Evolutionary conservation across 352 stramenopile species (phyloP), one percentile per base, ranked within the genome.

Genomic region (Pythium chondricola): DNA sequence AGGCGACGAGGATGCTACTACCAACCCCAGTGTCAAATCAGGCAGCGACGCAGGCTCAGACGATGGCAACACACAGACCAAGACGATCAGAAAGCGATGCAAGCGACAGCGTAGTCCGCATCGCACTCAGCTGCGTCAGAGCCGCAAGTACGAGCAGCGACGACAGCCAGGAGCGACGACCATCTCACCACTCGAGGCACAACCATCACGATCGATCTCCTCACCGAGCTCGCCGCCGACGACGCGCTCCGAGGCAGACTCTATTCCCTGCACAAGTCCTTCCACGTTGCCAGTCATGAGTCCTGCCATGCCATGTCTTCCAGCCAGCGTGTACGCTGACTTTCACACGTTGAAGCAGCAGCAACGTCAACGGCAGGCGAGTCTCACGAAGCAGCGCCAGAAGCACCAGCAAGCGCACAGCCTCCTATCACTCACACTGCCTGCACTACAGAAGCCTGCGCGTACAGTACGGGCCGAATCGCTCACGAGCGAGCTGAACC

Each of bases 351-450:
- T 50, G 5, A 41, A 42, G 29, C 17, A 25, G 6, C 53, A 62
- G 43, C n/a, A n/a, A n/a, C n/a, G n/a, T n/a, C n/a, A n/a, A n/a
- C n/a, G n/a, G n/a, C n/a, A n/a, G n/a, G n/a, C n/a, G n/a, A n/a
- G n/a, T n/a, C n/a, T n/a, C n/a, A n/a, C n/a, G n/a, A 32, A 13
- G 7, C 43, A 48, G 30, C 32, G 51, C 6, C 20, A 42, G 10
- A 27, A 25, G 5, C 39, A 49, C 20, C 41, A 42, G 1, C 40
- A 27, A 2, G 36, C 43, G 18, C 39, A 45, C 13, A 55, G 22
- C 31, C 22, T 74, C 16, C 52, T 64, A 7, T 67, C 62, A 2
- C 47, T 74, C 9, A 62, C 39, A 17, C 31, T 62, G 1, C 47
- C 53, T 0, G n/a, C 37, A 9, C 45, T 57, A 26, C 55, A 57